These are phyloP conservation scores for Phytophthora megakarya DNA, from an alignment of 352 stramenopile genomes.

Conservation along the genomic window DNA sequence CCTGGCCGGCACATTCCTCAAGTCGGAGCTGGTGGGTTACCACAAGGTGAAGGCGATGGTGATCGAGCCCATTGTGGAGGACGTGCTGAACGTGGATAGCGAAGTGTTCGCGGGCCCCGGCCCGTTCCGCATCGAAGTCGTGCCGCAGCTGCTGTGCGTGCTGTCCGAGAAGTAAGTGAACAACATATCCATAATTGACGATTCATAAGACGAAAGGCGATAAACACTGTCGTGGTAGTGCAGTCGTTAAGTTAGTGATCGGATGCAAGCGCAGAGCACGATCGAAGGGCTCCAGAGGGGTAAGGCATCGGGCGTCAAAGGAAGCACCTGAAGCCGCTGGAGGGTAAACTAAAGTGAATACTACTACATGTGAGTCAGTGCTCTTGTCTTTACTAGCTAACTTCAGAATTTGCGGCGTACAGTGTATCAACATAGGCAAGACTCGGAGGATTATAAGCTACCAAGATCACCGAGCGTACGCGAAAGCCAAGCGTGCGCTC, in stretches of 20 bases:
- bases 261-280: slow-evolving; percentile 18
- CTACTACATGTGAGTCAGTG: slow-evolving; percentile 23
- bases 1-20: slow-evolving; percentile 56
- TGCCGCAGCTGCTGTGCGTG: slow-evolving; percentile 70
- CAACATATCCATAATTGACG: slow-evolving; percentile 30
- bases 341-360: slow-evolving; percentile 21
- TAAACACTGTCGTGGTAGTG: slow-evolving; percentile 23
- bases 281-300: slow-evolving; percentile 31
- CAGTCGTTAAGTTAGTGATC: slow-evolving; percentile 21
- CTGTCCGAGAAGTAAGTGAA: slow-evolving; percentile 75
- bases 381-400: no score
- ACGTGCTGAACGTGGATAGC: slow-evolving; percentile 80
- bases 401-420: no score
- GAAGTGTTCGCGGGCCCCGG: slow-evolving; percentile 69
- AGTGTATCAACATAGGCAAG: slow-evolving; percentile 2
- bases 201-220: slow-evolving; percentile 20
- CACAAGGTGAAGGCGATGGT: slow-evolving; percentile 82
- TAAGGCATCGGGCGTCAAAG: slow-evolving; percentile 15
- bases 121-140: slow-evolving; percentile 75
- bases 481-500: no score
- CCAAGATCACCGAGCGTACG: no score
- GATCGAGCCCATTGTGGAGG: slow-evolving; percentile 61
- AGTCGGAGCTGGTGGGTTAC: slow-evolving; percentile 68
- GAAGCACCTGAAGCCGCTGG: slow-evolving; percentile 16
- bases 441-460: no score